Conservation (phyloP, 352 stramenopile species). For the Phytophthora pseudosyringae region DNA sequence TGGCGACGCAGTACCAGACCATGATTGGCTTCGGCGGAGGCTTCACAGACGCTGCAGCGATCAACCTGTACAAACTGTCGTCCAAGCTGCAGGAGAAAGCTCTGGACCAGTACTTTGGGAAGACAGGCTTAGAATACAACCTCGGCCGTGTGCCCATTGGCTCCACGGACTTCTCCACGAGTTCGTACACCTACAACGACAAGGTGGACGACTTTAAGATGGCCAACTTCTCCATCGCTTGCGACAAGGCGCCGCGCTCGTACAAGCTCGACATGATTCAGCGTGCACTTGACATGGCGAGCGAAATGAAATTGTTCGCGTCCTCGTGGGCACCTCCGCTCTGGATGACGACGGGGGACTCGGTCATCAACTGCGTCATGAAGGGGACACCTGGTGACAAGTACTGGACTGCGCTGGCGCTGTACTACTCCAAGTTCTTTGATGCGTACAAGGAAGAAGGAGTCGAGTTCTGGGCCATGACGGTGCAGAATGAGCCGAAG, state of each 20-base stretch:
- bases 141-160: constrained; percentile 82
- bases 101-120: constrained; percentile 76
- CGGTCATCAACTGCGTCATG: constrained; percentile 3
- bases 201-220: constrained; percentile 49
- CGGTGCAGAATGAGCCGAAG: not conserved
- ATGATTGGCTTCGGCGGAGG: constrained; percentile 89
- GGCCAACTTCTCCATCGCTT: not conserved
- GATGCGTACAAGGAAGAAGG: no score
- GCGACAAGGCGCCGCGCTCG: not conserved
- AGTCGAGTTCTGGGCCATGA: no score
- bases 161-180: constrained; percentile 83
- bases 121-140: constrained; percentile 77
- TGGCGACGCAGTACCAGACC: constrained; percentile 59
- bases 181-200: constrained; percentile 85
- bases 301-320: constrained; percentile 2
- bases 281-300: not conserved
- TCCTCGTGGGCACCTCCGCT: not conserved
- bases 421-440: no score
- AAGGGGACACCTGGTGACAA: not conserved
- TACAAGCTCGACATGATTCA: constrained; percentile 1
- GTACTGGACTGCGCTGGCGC: not conserved
- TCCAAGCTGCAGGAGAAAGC: constrained; percentile 56
- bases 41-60: constrained; percentile 74
- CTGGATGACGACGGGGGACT: not conserved
- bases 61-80: constrained; percentile 50